Percentiles rank a stretch among this genome's conserved stretches.
phyloP scores from a whole-genome alignment of 2,329 filamentous ascomycete species.

The Colletotrichum sp. region DNA sequence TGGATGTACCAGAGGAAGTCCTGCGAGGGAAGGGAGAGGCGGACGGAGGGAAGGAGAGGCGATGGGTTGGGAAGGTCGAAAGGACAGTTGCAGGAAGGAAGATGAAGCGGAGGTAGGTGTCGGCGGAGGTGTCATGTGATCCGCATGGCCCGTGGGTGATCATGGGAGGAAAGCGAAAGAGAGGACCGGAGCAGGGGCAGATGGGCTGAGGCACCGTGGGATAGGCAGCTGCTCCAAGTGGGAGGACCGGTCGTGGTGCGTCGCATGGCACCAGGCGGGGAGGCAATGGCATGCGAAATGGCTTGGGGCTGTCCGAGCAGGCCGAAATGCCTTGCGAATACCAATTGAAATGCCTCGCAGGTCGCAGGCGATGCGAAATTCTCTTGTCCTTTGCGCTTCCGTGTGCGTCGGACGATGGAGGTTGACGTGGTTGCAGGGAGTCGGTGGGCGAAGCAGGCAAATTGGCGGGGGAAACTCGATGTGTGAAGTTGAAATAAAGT shows the following conservation, averaged over 20 bases:
- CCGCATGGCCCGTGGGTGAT: not conserved
- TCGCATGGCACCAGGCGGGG: not conserved
- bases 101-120: not conserved
- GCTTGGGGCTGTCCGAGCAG: not conserved
- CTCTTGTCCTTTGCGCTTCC: no score
- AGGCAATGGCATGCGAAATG: not conserved
- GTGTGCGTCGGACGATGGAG: no score
- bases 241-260: not conserved
- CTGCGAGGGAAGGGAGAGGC: not conserved
- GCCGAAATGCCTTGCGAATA: not conserved
- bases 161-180: not conserved
- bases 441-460: not conserved
- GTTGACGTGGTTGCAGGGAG: not conserved
- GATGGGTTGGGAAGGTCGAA: not conserved
- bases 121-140: not conserved
- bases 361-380: no score
- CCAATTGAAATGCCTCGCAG: no score
- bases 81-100: not conserved
- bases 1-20: not conserved
- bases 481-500: not conserved
- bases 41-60: not conserved
- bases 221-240: no score
- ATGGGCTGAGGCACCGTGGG: no score
- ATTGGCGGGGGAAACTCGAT: not conserved
- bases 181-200: not conserved